Evolutionary conservation across 805 yeast genomes (phyloP).

Genomic region (Ogataea salicorniae): DNA sequence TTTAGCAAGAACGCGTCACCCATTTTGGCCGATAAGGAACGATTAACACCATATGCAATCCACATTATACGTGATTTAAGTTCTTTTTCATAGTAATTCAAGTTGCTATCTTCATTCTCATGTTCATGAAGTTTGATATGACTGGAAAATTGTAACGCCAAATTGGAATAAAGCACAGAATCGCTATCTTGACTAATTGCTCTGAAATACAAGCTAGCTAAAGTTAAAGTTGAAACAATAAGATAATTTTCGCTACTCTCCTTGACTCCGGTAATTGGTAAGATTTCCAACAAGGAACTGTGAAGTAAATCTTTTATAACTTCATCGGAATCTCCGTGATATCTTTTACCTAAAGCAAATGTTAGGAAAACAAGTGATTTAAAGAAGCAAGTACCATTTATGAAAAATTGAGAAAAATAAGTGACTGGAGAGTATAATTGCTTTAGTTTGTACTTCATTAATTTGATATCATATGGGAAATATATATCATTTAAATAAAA

Average conservation of each 20-base stretch:
- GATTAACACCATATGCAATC: conserved; percentile 23
- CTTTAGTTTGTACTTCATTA: conserved; percentile 14
- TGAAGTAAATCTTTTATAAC: conserved; percentile 14
- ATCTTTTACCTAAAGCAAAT: conserved; percentile 23
- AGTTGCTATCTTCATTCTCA: neutral
- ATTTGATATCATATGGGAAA: conserved; percentile 20
- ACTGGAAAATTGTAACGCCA: conserved; percentile 23
- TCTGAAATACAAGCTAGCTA: conserved; percentile 21
- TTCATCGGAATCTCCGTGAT: conserved; percentile 14
- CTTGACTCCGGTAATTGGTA: conserved; percentile 15
- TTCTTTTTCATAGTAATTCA: conserved; percentile 10
- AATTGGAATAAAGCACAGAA: conserved; percentile 22
- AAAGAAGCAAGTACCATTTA: conserved; percentile 9
- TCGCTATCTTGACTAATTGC: conserved; percentile 22
- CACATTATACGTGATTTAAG: conserved; percentile 22
- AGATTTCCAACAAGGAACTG: conserved; percentile 13
- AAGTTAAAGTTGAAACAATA: conserved; percentile 17
- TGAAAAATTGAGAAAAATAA: conserved; percentile 8
- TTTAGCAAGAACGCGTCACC: conserved; percentile 20
- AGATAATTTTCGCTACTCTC: conserved; percentile 10
- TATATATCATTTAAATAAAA: conserved; percentile 22
- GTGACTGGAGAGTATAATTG: conserved; percentile 8
- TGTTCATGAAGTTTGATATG: conserved; percentile 16
- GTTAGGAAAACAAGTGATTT: conserved; percentile 18
- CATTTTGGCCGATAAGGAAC: conserved; percentile 24